phyloP scores from a whole-genome alignment of 257 asterid genomes.

The Linderniella brevidens region DNA sequence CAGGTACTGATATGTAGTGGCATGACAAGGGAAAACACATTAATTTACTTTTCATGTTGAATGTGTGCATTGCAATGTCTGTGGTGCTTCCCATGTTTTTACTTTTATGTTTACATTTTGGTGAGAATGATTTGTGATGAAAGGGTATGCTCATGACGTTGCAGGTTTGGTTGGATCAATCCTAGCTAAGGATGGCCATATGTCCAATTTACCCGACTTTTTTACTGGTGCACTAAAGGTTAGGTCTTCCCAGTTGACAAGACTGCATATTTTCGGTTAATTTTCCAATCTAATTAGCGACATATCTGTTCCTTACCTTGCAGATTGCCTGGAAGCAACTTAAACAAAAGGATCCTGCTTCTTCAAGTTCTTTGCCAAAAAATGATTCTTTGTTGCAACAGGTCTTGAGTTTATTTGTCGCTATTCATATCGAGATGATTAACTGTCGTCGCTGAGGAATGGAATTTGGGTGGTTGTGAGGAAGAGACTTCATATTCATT shows the following conservation, averaged over 20 bases:
- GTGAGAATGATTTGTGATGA: no score
- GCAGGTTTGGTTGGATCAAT: slow-evolving; percentile 79
- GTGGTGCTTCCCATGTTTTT: no score
- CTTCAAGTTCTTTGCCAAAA: slow-evolving; percentile 37
- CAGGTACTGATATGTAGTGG: no score
- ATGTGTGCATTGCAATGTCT: no score
- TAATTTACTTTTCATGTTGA: no score
- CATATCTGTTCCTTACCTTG: background rate
- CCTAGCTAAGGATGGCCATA: slow-evolving; percentile 65
- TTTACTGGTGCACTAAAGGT: slow-evolving; percentile 77
- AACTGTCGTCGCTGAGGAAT: no score
- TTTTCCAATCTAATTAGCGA: no score
- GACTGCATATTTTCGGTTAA: background rate
- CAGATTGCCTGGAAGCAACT: slow-evolving; percentile 45
- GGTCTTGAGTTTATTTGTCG: slow-evolving; percentile 26
- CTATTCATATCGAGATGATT: background rate
- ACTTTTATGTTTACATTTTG: no score
- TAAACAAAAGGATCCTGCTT: slow-evolving; percentile 35
- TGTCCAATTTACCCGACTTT: slow-evolving; percentile 37
- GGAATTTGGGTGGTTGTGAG: no score
- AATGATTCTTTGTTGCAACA: slow-evolving; percentile 65
- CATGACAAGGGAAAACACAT: no score
- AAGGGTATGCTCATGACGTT: background rate
- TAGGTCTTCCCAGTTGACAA: slow-evolving; percentile 3
- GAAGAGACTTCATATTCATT: no score